Evolutionary conservation across 441 rosid species (phyloP), one percentile per base, ranked within the genome.

Genomic region (Corymbia citriodora): DNA sequence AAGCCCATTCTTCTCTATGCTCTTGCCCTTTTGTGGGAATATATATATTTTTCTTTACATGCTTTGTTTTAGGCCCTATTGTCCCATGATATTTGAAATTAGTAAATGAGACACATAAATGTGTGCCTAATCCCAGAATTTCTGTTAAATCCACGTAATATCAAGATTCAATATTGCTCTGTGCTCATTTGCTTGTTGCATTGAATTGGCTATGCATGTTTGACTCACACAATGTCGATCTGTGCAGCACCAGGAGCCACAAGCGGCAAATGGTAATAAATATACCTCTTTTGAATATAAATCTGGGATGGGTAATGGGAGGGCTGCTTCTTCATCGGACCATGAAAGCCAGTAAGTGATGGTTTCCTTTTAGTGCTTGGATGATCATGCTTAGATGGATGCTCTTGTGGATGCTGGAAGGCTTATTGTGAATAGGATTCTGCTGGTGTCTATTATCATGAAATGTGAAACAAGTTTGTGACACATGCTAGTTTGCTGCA

Each of bases 311-410:
- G 99, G 97, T 91, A 96, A 91, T 90, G 98, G 98, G 89, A 97
- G 98, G 94, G 94, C 95, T 91, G 99, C 96, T 92, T 98, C 99
- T 87, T 98, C 99, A 83, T 97, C 99, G 15, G 99, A 98, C 90
- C 98, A 90, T 88, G 99, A 98, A 94, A 96, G 99, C 95, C 99
- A 97, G 99, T 98, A 92, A 97, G 99, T 97, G 90, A 94, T 93
- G 85, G 82, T 88, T 88, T 90, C 83, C 53, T 33, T 31, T 79
- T 83, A 29, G 55, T 59, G 55, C 74, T 82, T 72, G 81, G 59
- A 45, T 72, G 29, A 23, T 81, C 81, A 33, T 40, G 27, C 87
- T 57, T 81, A 48, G 40, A 53, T 23, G 68, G 57, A 19, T 88
- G 49, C 50, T 45, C 29, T 74, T 74, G 83, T 74, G 83, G 83